A percentile compares a stretch with the other conserved stretches of the same genome.
Conservation (phyloP, 2,329 filamentous ascomycete species). For the Thelonectria blattea region DNA sequence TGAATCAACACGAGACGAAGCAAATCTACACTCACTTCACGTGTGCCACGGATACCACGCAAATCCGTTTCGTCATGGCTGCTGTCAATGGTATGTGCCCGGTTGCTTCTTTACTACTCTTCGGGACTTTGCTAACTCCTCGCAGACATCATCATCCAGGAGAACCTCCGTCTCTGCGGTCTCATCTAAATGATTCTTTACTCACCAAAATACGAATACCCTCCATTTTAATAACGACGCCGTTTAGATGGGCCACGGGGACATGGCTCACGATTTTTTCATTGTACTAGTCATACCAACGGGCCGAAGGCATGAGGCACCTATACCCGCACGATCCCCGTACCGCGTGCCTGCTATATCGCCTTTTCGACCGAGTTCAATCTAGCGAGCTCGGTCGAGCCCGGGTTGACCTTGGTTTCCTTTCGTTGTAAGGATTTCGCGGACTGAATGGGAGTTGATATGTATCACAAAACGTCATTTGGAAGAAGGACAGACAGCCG, state of each 20-base stretch:
- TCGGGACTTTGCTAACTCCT: constrained; percentile 48
- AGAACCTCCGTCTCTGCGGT: constrained; percentile 96
- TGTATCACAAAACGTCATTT: constrained; percentile 42
- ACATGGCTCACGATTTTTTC: constrained; percentile 48
- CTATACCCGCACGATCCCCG: constrained; percentile 27
- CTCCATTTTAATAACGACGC: constrained; percentile 50
- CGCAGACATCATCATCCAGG: constrained; percentile 98
- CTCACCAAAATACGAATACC: constrained; percentile 50
- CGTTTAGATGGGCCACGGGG: constrained; percentile 45
- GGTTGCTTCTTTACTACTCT: neutral
- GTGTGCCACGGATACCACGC: constrained; percentile 96
- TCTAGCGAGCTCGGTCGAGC: constrained; percentile 38
- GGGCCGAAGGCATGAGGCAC: constrained; percentile 32
- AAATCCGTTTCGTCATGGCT: constrained; percentile 99
- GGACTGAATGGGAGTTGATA: constrained; percentile 40
- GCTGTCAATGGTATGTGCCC: constrained; percentile 86
- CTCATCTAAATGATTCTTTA: constrained; percentile 74
- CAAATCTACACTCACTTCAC: constrained; percentile 99
- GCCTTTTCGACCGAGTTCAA: constrained; percentile 25
- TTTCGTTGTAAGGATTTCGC: constrained; percentile 41
- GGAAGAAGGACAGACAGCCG: constrained; percentile 34
- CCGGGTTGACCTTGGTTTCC: constrained; percentile 38
- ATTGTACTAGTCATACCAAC: constrained; percentile 42
- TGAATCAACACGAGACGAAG: constrained; percentile 99
- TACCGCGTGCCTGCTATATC: constrained; percentile 25